Conservation (phyloP, 768 basidiomycete species). For the Clathrus columnatus region DNA sequence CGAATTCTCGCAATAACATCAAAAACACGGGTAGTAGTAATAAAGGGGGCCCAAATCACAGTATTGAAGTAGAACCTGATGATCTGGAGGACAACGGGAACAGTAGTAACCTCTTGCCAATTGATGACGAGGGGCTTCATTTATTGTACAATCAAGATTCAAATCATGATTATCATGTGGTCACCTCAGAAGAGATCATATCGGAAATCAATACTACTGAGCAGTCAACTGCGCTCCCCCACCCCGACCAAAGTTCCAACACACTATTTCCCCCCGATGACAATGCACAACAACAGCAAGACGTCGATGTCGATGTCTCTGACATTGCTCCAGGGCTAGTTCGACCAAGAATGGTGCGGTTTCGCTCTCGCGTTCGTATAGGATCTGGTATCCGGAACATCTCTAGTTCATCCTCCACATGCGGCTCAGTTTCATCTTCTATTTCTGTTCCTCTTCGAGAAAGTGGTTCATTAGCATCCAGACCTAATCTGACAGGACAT, state of each 20-base stretch:
- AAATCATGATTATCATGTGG: too few relatives aligned
- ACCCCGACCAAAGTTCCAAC: too few relatives aligned
- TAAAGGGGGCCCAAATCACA: neutral
- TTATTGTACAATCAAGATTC: constrained; percentile 1
- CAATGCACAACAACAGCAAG: neutral
- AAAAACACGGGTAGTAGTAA: neutral
- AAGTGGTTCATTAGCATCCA: constrained; percentile 33
- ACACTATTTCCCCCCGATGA: neutral
- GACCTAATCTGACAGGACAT: constrained; percentile 40
- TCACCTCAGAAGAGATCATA: neutral
- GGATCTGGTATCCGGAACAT: constrained; percentile 52
- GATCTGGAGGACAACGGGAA: neutral
- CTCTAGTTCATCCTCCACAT: constrained; percentile 39
- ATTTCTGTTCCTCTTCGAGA: constrained; percentile 68
- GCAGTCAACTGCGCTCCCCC: too few relatives aligned
- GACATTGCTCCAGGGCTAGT: neutral
- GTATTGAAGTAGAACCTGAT: neutral
- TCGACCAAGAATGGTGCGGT: constrained; percentile 38
- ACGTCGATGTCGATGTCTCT: neutral
- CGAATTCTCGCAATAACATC: neutral
- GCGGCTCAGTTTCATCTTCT: constrained; percentile 67
- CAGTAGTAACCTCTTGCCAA: neutral
- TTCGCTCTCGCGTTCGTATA: constrained; percentile 70
- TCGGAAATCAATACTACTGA: too few relatives aligned
- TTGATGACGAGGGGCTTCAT: constrained; percentile 6